Percentiles rank a stretch among this genome's conserved stretches.
These are phyloP conservation scores for Blastobotrys muscicola DNA, from an alignment of 805 yeast genomes.

Conservation along the genomic window DNA sequence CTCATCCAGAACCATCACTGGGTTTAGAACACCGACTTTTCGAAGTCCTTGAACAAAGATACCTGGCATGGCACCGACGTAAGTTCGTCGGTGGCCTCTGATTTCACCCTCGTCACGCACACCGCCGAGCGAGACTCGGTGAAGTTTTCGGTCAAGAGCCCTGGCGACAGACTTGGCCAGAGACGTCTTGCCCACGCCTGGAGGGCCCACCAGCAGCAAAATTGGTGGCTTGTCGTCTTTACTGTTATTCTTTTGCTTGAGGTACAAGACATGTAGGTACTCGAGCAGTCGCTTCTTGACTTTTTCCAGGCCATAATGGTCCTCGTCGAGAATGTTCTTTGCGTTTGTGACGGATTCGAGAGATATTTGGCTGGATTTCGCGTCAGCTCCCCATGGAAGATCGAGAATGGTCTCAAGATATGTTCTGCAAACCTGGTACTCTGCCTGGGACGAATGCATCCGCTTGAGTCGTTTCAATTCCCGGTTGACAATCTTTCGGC, in stretches of 20 bases:
- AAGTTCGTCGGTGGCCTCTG: constrained; percentile 84
- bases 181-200: constrained; percentile 89
- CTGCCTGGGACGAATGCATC: constrained; percentile 34
- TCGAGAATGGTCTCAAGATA: constrained; percentile 33
- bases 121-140: constrained; percentile 79
- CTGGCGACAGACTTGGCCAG: constrained; percentile 73
- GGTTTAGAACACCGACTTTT: constrained; percentile 69
- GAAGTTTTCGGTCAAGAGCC: constrained; percentile 64
- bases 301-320: constrained; percentile 66
- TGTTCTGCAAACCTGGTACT: constrained; percentile 33
- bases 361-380: constrained; percentile 18
- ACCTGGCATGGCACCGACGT: constrained; percentile 91
- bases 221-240: constrained; percentile 51
- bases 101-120: constrained; percentile 82
- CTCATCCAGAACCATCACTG: constrained; percentile 76
- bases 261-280: constrained; percentile 67
- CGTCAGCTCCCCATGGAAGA: constrained; percentile 29
- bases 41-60: constrained; percentile 65
- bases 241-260: constrained; percentile 29
- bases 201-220: constrained; percentile 78
- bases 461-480: constrained; percentile 30
- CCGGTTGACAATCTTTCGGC: constrained; percentile 28
- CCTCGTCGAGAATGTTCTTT: constrained; percentile 51
- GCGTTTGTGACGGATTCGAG: constrained; percentile 41
- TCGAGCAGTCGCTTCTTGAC: constrained; percentile 71